Conservation (phyloP, 2,329 filamentous ascomycete species). For the Colletotrichum sp. region DNA sequence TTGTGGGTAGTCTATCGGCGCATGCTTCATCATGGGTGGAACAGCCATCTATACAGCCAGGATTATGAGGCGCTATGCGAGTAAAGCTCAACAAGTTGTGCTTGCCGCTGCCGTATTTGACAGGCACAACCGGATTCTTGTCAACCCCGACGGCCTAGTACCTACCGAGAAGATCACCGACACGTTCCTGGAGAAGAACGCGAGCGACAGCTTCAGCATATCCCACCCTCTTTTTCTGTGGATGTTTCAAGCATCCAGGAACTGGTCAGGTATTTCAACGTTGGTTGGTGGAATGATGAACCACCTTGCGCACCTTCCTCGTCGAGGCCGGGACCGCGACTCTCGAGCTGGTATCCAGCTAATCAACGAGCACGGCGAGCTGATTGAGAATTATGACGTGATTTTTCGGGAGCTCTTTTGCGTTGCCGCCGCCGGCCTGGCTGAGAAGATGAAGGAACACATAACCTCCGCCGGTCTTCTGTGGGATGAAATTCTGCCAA, state of each 20-base stretch:
- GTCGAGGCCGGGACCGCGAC: slow-evolving; percentile 42
- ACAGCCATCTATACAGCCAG: slow-evolving; percentile 60
- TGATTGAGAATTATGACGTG: slow-evolving; percentile 73
- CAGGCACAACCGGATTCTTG: slow-evolving; percentile 67
- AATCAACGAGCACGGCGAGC: slow-evolving; percentile 58
- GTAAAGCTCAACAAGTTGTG: slow-evolving; percentile 65
- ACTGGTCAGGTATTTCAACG: slow-evolving; percentile 74
- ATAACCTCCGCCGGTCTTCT: slow-evolving; percentile 71
- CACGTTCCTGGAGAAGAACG: slow-evolving; percentile 69
- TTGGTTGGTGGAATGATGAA: slow-evolving; percentile 75
- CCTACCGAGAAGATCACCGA: slow-evolving; percentile 81
- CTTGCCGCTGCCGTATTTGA: slow-evolving; percentile 72
- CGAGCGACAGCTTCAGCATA: slow-evolving; percentile 77
- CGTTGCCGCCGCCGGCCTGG: slow-evolving; percentile 76
- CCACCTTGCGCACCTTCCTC: slow-evolving; percentile 64
- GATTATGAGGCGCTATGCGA: slow-evolving; percentile 57
- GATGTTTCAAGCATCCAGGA: slow-evolving; percentile 82
- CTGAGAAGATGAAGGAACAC: slow-evolving; percentile 67
- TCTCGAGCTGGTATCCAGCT: slow-evolving; percentile 44
- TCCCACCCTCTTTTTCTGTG: slow-evolving; percentile 84
- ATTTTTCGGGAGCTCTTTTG: slow-evolving; percentile 87
- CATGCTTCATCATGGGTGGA: slow-evolving; percentile 63
- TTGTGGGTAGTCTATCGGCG: slow-evolving; percentile 58
- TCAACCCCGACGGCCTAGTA: slow-evolving; percentile 71
- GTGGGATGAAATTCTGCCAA: slow-evolving; percentile 78